These are phyloP conservation scores for Coelastrella sp. DNA, from an alignment of 139 green algal species.

Conservation along the genomic window DNA sequence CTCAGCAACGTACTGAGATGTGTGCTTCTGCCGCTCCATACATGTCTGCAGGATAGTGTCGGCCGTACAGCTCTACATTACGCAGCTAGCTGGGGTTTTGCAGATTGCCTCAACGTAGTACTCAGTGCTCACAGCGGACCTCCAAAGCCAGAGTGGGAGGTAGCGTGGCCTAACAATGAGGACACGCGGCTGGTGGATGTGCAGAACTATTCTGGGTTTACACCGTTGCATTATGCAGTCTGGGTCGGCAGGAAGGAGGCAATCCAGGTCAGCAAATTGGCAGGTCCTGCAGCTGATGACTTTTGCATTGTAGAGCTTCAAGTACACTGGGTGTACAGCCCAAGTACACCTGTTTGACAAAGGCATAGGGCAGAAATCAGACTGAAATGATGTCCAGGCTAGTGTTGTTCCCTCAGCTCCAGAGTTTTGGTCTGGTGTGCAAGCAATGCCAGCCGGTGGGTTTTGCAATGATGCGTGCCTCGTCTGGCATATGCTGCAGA, in stretches of 20 bases:
- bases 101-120: constrained; percentile 53
- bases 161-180: constrained; percentile 1
- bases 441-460: too few relatives aligned
- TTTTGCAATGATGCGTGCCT: too few relatives aligned
- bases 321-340: too few relatives aligned
- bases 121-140: constrained; percentile 7
- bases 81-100: constrained; percentile 53
- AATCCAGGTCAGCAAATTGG: constrained; percentile 27
- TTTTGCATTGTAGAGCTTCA: too few relatives aligned
- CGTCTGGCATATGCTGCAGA: too few relatives aligned
- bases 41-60: constrained; percentile 26
- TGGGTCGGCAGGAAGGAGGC: constrained; percentile 48
- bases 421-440: too few relatives aligned
- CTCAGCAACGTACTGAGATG: too few relatives aligned
- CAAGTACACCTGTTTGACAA: too few relatives aligned
- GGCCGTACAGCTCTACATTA: constrained; percentile 60
- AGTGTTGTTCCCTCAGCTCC: too few relatives aligned
- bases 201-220: constrained; percentile 51
- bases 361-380: too few relatives aligned
- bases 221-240: constrained; percentile 59
- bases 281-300: not conserved
- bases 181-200: constrained; percentile 57
- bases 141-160: constrained; percentile 4
- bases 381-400: too few relatives aligned
- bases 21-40: not conserved